phyloP scores from a whole-genome alignment of 2,329 filamentous ascomycete species.

The Colletotrichum echinochloae region DNA sequence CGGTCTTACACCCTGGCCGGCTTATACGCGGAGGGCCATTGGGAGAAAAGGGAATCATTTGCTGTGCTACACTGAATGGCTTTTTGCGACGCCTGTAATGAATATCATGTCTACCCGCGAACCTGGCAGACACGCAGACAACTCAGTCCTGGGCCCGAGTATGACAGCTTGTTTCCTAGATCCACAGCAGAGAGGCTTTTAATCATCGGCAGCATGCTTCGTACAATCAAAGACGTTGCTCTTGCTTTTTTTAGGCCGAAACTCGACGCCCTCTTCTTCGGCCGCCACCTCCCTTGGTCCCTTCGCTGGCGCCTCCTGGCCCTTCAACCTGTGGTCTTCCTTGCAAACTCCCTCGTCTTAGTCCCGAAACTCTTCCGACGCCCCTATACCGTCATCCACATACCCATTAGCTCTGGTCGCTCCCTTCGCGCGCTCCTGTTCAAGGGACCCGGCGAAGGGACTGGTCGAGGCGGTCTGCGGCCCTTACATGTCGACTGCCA shows the following conservation, averaged over 20 bases:
- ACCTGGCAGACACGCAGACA: too few species aligned
- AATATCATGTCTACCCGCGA: neutral
- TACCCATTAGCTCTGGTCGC: constrained; percentile 47
- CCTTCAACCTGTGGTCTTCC: constrained; percentile 55
- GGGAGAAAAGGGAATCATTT: neutral
- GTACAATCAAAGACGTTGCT: constrained; percentile 15
- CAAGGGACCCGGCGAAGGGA: constrained; percentile 42
- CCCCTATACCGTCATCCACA: constrained; percentile 50
- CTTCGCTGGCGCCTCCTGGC: constrained; percentile 58
- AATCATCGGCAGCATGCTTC: neutral
- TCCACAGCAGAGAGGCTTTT: neutral
- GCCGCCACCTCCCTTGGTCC: constrained; percentile 50
- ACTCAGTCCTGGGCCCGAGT: too few species aligned
- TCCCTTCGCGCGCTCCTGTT: constrained; percentile 52
- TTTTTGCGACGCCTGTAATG: neutral
- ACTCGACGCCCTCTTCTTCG: constrained; percentile 51
- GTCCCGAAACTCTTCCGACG: constrained; percentile 52
- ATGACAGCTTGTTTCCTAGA: neutral
- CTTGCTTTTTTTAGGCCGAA: constrained; percentile 45
- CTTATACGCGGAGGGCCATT: neutral
- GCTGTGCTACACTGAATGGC: neutral
- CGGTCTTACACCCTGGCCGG: constrained; percentile 11
- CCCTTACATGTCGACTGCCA: constrained; percentile 60
- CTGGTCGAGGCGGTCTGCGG: constrained; percentile 42
- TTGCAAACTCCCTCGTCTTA: constrained; percentile 53